Evolutionary conservation across 2,329 filamentous ascomycete genomes (phyloP).

Genomic region (Trichoderma gracile): DNA sequence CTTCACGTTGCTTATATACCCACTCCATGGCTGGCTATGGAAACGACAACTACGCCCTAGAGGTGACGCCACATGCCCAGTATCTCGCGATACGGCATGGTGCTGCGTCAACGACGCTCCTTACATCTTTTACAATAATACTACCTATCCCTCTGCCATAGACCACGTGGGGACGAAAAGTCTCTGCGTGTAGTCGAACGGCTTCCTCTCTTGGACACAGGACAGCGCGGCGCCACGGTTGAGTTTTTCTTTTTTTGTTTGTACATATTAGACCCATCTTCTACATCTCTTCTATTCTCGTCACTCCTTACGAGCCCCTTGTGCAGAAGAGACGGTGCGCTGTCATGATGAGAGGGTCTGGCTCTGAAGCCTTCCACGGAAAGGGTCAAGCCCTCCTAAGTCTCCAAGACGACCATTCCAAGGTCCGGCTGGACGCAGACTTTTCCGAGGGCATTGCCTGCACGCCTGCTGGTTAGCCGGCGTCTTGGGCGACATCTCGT

Average conservation of each 20-base stretch:
- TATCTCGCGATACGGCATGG: constrained; percentile 12
- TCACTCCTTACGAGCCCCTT: not conserved
- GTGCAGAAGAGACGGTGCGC: not conserved
- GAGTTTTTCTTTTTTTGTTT: constrained; percentile 17
- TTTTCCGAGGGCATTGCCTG: not conserved
- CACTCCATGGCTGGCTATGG: constrained; percentile 9
- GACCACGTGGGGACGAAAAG: not conserved
- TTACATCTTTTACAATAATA: constrained; percentile 8
- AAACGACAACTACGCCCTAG: constrained; percentile 16
- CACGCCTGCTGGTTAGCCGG: not conserved
- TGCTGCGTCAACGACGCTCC: constrained; percentile 10
- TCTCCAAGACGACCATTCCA: not conserved
- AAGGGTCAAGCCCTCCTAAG: not conserved
- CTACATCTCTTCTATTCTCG: not conserved
- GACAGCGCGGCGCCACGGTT: constrained; percentile 30
- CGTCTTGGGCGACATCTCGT: not conserved
- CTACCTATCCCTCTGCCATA: constrained; percentile 2
- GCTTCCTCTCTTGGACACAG: constrained; percentile 9
- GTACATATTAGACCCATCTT: constrained; percentile 9
- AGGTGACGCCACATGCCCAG: constrained; percentile 15
- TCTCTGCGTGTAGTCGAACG: constrained; percentile 19
- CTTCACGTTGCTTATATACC: constrained; percentile 4
- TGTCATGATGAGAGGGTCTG: not conserved
- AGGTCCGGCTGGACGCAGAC: not conserved
- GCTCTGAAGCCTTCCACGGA: not conserved